Evolutionary conservation across 2,329 filamentous ascomycete species (phyloP).

Genomic region (Pestalotiopsis sp.): DNA sequence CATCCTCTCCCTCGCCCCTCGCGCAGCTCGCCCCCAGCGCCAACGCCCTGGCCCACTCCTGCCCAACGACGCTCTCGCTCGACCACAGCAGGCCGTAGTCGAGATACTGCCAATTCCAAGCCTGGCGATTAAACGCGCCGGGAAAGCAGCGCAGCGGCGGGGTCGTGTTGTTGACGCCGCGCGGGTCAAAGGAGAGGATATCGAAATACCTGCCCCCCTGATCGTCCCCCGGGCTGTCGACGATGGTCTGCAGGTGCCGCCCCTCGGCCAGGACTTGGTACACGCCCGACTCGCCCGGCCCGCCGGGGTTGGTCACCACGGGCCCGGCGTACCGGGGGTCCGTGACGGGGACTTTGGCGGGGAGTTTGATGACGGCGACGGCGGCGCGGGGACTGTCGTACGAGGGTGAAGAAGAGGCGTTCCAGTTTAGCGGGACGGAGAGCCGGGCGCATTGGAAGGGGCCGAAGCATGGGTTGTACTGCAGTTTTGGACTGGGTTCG

Average conservation of each 20-base stretch:
- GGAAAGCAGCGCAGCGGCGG: slow-evolving; percentile 42
- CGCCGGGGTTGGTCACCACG: slow-evolving; percentile 48
- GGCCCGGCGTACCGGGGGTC: slow-evolving; percentile 48
- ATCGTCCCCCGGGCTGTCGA: slow-evolving; percentile 32
- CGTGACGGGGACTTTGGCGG: slow-evolving; percentile 35
- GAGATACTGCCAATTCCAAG: slow-evolving; percentile 2
- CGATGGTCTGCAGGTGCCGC: slow-evolving; percentile 36
- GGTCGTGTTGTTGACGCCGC: slow-evolving; percentile 43
- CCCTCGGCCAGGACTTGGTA: slow-evolving; percentile 33
- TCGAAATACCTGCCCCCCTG: slow-evolving; percentile 32
- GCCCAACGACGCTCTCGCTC: background rate
- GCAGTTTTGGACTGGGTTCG: background rate
- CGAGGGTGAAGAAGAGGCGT: slow-evolving; percentile 33
- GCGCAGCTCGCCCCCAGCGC: slow-evolving; percentile 4
- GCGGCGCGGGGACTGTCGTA: slow-evolving; percentile 25
- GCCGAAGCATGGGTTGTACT: slow-evolving; percentile 37
- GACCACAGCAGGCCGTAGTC: slow-evolving; percentile 14
- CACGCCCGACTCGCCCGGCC: slow-evolving; percentile 46
- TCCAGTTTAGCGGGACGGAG: slow-evolving; percentile 50
- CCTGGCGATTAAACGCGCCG: slow-evolving; percentile 10
- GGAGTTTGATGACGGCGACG: slow-evolving; percentile 47
- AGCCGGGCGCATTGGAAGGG: slow-evolving; percentile 51
- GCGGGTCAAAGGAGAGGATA: slow-evolving; percentile 45
- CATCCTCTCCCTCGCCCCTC: background rate
- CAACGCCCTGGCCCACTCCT: background rate